Conservation (phyloP, 305 asterid species). For the Solanum hybrid region DNA sequence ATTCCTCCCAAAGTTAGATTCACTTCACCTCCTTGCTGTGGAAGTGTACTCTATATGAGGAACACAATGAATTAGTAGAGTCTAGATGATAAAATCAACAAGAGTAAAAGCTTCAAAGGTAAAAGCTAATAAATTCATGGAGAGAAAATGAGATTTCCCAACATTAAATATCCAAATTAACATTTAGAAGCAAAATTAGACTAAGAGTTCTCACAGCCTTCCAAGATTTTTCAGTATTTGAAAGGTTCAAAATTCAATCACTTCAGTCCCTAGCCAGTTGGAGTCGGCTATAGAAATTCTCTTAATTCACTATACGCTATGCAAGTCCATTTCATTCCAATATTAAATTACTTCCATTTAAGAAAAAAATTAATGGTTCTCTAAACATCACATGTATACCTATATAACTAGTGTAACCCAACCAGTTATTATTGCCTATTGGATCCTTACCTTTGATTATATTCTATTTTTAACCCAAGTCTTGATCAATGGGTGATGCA, state of each 20-base stretch:
- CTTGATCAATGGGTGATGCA: not conserved
- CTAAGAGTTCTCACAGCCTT: not conserved
- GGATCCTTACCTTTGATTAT: not conserved
- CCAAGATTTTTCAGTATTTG: not conserved
- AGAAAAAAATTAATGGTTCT: not conserved
- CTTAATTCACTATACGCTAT: not conserved
- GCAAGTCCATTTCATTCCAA: not conserved
- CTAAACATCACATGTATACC: not conserved
- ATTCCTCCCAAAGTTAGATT: slow-evolving; percentile 95
- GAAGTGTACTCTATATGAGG: slow-evolving; percentile 67
- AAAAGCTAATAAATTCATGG: not conserved
- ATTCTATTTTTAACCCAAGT: not conserved
- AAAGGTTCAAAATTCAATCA: not conserved
- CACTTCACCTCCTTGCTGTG: slow-evolving; percentile 96
- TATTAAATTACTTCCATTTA: not conserved
- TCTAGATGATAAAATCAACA: not conserved
- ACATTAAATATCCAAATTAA: not conserved
- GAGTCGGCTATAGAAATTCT: not conserved
- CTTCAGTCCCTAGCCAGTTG: not conserved
- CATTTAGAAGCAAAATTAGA: not conserved
- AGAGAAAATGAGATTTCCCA: not conserved
- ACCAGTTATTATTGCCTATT: not conserved
- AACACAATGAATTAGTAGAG: not conserved
- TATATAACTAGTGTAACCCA: not conserved
- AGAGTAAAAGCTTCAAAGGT: slow-evolving; percentile 1